Evolutionary conservation across 2,329 filamentous ascomycete species (phyloP).

Genomic region (Hypoxylon sp.): DNA sequence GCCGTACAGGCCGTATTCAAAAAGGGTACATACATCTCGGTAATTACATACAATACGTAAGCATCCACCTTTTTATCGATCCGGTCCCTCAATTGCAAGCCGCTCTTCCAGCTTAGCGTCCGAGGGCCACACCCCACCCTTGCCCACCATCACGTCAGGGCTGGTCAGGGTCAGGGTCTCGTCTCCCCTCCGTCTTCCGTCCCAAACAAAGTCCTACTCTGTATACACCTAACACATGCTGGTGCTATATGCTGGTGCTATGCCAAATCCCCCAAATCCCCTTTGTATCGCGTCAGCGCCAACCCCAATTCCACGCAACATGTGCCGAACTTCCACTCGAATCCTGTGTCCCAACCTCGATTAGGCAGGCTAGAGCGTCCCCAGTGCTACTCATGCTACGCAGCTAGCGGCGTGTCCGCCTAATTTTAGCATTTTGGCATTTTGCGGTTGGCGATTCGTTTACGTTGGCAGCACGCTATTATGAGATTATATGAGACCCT

Average conservation of each 20-base stretch:
- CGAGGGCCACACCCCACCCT: constrained; percentile 1
- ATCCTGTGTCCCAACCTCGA: constrained; percentile 24
- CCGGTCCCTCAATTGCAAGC: background rate
- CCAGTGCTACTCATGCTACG: constrained; percentile 4
- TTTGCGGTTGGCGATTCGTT: constrained; percentile 7
- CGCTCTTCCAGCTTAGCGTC: background rate
- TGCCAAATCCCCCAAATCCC: constrained; percentile 3
- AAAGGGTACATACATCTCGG: background rate
- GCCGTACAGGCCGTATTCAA: background rate
- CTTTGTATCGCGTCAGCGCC: constrained; percentile 27
- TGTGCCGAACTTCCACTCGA: constrained; percentile 40
- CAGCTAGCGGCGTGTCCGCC: constrained; percentile 26
- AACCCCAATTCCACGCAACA: constrained; percentile 18
- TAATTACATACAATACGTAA: background rate
- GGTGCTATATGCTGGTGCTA: background rate
- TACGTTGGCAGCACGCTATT: constrained; percentile 21
- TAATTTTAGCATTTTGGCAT: constrained; percentile 37
- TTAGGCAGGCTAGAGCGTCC: constrained; percentile 26
- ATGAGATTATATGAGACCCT: background rate
- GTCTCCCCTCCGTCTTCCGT: background rate
- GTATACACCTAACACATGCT: too few species aligned
- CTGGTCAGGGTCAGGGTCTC: background rate
- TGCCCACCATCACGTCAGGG: background rate
- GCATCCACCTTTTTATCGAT: constrained; percentile 16
- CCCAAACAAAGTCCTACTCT: too few species aligned